phyloP scores from a whole-genome alignment of 495 filamentous ascomycete genomes.

The Friedmanniomyces endolithicus region DNA sequence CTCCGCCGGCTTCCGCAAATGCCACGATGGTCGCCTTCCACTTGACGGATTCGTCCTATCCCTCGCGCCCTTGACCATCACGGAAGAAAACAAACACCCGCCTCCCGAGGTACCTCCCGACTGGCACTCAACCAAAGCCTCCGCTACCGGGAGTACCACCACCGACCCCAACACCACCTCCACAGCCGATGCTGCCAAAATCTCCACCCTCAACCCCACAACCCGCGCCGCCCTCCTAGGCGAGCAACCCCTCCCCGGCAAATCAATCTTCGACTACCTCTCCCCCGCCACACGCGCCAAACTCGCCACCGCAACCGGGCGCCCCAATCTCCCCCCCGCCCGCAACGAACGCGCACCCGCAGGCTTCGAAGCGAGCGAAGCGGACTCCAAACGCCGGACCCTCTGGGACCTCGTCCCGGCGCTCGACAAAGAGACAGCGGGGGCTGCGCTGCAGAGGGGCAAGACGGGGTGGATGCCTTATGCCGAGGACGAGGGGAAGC shows the following conservation, averaged over 20 bases:
- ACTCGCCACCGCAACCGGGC: slow-evolving; percentile 64
- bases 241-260: slow-evolving; percentile 70
- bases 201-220: slow-evolving; percentile 64
- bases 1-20: slow-evolving; percentile 54
- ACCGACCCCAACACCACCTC: slow-evolving; percentile 47
- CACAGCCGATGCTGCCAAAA: slow-evolving; percentile 58
- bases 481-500: slow-evolving; percentile 65
- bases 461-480: slow-evolving; percentile 69
- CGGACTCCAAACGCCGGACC: slow-evolving; percentile 42
- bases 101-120: slow-evolving; percentile 62
- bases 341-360: slow-evolving; percentile 57
- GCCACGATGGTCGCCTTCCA: slow-evolving; percentile 77
- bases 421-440: slow-evolving; percentile 59
- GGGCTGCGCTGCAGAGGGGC: slow-evolving; percentile 62
- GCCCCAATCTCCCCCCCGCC: slow-evolving; percentile 61
- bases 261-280: slow-evolving; percentile 93
- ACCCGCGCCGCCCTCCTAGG: slow-evolving; percentile 71
- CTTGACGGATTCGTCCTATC: slow-evolving; percentile 77
- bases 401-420: slow-evolving; percentile 57
- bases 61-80: slow-evolving; percentile 39
- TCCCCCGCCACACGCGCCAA: slow-evolving; percentile 66
- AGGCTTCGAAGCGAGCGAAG: slow-evolving; percentile 38
- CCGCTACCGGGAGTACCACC: slow-evolving; percentile 27
- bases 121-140: slow-evolving; percentile 61
- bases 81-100: slow-evolving; percentile 48